phyloP scores from a whole-genome alignment of 2,329 filamentous ascomycete species.

The Cercospora zeina region DNA sequence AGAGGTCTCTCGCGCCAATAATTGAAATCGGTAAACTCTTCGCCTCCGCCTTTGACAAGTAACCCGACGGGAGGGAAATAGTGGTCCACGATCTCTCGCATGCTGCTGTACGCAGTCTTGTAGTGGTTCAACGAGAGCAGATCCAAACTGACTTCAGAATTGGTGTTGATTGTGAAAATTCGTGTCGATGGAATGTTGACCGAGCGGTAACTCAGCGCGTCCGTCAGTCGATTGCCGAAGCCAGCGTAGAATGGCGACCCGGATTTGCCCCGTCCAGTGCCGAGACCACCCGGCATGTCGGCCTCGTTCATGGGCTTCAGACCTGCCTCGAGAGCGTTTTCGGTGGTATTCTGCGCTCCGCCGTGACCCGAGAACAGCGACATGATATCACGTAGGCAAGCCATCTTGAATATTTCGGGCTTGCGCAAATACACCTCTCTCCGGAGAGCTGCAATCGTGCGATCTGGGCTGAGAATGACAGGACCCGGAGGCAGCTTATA shows the following conservation, averaged over 20 bases:
- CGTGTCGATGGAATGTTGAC: constrained; percentile 92
- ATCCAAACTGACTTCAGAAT: constrained; percentile 91
- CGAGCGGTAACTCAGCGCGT: constrained; percentile 91
- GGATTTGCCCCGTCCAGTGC: constrained; percentile 33
- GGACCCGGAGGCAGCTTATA: constrained; percentile 85
- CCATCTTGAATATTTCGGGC: constrained; percentile 99
- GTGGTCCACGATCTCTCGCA: constrained; percentile 95
- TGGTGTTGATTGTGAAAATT: constrained; percentile 98
- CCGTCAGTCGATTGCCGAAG: constrained; percentile 93
- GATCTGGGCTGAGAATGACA: constrained; percentile 90
- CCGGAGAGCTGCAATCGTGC: constrained; percentile 88
- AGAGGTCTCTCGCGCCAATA: constrained; percentile 89
- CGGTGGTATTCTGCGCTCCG: constrained; percentile 38
- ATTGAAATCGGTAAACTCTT: constrained; percentile 94
- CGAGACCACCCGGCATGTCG: constrained; percentile 21
- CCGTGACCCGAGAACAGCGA: constrained; percentile 65
- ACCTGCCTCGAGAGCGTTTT: constrained; percentile 34
- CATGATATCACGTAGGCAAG: constrained; percentile 89
- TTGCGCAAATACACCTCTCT: constrained; percentile 94
- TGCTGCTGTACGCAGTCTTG: constrained; percentile 94
- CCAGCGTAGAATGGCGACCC: constrained; percentile 85
- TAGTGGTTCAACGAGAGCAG: constrained; percentile 88
- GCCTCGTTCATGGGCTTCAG: constrained; percentile 27
- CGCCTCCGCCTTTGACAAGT: constrained; percentile 82
- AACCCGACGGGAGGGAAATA: constrained; percentile 93